phyloP scores from a whole-genome alignment of 768 basidiomycete genomes.

The Kondoa malvinella region DNA sequence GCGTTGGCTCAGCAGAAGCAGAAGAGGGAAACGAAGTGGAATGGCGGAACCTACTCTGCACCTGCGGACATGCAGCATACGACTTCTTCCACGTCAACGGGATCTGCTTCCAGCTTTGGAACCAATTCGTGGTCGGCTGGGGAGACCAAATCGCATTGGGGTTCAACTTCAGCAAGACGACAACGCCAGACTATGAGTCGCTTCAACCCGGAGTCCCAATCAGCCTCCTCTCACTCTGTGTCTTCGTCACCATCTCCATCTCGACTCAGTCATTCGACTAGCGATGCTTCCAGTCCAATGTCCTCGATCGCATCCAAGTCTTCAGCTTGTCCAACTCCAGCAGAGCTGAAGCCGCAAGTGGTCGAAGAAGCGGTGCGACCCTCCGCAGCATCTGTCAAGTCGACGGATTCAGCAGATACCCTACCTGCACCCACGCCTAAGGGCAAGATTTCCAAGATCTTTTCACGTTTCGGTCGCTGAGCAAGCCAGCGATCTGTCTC shows the following conservation, averaged over 20 bases:
- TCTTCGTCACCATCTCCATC: not conserved
- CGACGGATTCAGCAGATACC: not conserved
- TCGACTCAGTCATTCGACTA: not conserved
- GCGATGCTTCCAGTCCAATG: not conserved
- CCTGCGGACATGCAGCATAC: slow-evolving; percentile 27
- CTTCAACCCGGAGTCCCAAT: not conserved
- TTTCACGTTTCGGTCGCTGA: too few species aligned
- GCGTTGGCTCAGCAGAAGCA: slow-evolving; percentile 24
- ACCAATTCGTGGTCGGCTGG: slow-evolving; percentile 2
- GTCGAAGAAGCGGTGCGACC: not conserved
- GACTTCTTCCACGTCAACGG: not conserved
- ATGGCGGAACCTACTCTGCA: slow-evolving; percentile 21
- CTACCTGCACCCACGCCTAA: not conserved
- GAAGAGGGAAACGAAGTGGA: slow-evolving; percentile 21
- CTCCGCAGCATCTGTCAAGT: not conserved
- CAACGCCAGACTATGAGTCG: not conserved
- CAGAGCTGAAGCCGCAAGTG: not conserved
- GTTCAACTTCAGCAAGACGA: not conserved
- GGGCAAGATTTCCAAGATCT: not conserved
- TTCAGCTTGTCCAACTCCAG: not conserved
- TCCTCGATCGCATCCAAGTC: not conserved
- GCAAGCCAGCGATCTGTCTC: too few species aligned
- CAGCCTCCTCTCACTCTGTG: not conserved
- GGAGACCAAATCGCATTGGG: not conserved
- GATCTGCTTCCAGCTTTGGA: not conserved